Evolutionary conservation across 2,329 filamentous ascomycete species (phyloP).

Genomic region (Periconia digitata): DNA sequence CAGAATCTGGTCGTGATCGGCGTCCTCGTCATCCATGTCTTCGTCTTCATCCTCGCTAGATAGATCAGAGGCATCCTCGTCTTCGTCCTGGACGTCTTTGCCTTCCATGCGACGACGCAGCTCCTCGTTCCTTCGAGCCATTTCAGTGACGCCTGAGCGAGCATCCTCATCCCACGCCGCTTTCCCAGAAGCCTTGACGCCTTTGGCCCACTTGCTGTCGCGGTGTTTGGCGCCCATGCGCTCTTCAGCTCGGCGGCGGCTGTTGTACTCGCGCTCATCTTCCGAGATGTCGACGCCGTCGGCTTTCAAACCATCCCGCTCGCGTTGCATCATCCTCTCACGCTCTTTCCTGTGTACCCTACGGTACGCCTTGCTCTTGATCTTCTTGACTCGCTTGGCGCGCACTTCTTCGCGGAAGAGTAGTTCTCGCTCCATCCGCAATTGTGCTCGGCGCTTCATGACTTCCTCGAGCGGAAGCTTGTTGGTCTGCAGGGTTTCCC

Average conservation of each 20-base stretch:
- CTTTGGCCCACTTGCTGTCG: constrained; percentile 91
- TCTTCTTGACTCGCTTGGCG: constrained; percentile 94
- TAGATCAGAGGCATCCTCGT: constrained; percentile 49
- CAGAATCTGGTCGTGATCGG: constrained; percentile 50
- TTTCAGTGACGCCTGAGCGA: constrained; percentile 73
- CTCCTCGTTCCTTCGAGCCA: constrained; percentile 81
- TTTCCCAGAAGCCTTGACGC: constrained; percentile 74
- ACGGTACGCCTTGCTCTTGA: constrained; percentile 95
- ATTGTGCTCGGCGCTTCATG: constrained; percentile 69
- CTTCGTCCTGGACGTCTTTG: constrained; percentile 56
- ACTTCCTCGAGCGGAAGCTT: constrained; percentile 73
- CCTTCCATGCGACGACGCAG: constrained; percentile 78
- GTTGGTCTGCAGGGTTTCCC: constrained; percentile 70
- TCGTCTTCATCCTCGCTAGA: constrained; percentile 54
- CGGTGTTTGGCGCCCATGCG: constrained; percentile 82
- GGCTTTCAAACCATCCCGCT: constrained; percentile 60
- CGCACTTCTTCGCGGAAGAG: constrained; percentile 87
- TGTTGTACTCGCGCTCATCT: constrained; percentile 65
- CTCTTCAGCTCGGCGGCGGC: constrained; percentile 78
- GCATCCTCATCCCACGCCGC: constrained; percentile 89
- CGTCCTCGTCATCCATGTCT: constrained; percentile 64
- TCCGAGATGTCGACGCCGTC: constrained; percentile 63
- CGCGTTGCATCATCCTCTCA: constrained; percentile 59
- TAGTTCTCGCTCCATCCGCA: constrained; percentile 79
- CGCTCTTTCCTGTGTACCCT: constrained; percentile 84